Evolutionary conservation across 1,284 basidiomycete species (phyloP).

Genomic region (Naganishia albida): DNA sequence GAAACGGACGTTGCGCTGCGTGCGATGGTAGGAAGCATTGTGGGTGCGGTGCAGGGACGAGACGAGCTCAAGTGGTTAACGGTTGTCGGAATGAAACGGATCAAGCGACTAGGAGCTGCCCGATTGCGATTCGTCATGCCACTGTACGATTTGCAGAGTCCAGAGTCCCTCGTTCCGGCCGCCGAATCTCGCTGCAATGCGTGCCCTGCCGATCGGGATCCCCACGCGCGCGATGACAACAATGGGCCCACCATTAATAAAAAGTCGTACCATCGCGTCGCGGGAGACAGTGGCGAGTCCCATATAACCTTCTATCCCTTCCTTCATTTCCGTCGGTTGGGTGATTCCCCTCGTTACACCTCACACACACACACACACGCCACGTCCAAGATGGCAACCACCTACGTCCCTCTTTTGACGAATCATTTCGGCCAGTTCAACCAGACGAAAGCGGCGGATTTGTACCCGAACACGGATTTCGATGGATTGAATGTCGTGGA

Average conservation of each 20-base stretch:
- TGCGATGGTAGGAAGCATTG: conserved; percentile 59
- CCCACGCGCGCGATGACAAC: conserved; percentile 1
- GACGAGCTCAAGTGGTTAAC: background rate
- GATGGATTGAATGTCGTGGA: conserved; percentile 32
- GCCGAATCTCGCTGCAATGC: background rate
- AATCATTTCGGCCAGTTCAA: conserved; percentile 28
- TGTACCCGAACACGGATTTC: conserved; percentile 34
- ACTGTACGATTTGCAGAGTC: background rate
- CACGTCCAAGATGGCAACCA: conserved; percentile 2
- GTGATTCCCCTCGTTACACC: background rate
- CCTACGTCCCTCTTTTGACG: conserved; percentile 22
- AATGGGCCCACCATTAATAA: conserved; percentile 1
- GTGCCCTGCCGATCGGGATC: background rate
- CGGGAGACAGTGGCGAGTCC: conserved; percentile 4
- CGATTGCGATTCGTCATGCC: conserved; percentile 3
- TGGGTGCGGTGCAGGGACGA: background rate
- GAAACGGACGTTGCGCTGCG: conserved; percentile 68
- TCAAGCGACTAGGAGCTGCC: too few species aligned
- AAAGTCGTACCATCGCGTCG: conserved; percentile 17
- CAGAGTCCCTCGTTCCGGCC: background rate
- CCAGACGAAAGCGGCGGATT: conserved; percentile 18
- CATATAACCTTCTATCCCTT: background rate
- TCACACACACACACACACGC: background rate
- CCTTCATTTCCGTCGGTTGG: background rate
- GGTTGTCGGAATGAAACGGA: too few species aligned